phyloP scores from a whole-genome alignment of 768 basidiomycete genomes.

The Leccinum fibrillosum region DNA sequence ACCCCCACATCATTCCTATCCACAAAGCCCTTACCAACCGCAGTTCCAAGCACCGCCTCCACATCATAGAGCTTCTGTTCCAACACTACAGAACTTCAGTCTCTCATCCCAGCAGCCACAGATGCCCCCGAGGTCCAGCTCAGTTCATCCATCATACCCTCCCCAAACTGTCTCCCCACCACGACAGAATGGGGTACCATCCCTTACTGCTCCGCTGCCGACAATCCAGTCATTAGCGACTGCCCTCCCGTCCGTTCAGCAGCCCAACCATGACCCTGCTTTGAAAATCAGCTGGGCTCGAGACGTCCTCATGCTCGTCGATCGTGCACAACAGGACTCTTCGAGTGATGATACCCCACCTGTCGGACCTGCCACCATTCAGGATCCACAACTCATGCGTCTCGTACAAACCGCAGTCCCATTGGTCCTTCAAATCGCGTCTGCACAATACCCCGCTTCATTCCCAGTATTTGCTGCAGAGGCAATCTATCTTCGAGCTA shows the following conservation, averaged over 20 bases:
- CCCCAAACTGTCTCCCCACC: slow-evolving; percentile 25
- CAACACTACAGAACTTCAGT: slow-evolving; percentile 18
- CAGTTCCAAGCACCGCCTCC: slow-evolving; percentile 20
- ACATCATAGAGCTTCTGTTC: slow-evolving; percentile 23
- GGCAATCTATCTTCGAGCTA: slow-evolving; percentile 73
- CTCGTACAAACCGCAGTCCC: slow-evolving; percentile 66
- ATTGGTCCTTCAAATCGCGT: slow-evolving; percentile 56
- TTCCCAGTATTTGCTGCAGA: slow-evolving; percentile 54
- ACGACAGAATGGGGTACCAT: slow-evolving; percentile 32
- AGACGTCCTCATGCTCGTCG: slow-evolving; percentile 79
- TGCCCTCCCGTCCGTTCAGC: slow-evolving; percentile 49
- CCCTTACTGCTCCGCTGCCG: slow-evolving; percentile 68
- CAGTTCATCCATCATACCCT: slow-evolving; percentile 16
- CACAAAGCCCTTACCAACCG: slow-evolving; percentile 19
- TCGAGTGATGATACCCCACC: slow-evolving; percentile 39
- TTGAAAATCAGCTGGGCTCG: slow-evolving; percentile 75
- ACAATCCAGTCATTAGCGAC: slow-evolving; percentile 56
- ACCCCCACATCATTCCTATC: slow-evolving; percentile 16
- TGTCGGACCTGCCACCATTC: slow-evolving; percentile 50
- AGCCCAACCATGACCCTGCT: slow-evolving; percentile 52
- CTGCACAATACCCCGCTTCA: slow-evolving; percentile 32
- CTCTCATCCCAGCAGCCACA: slow-evolving; percentile 24
- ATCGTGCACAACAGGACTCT: slow-evolving; percentile 43
- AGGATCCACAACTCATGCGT: slow-evolving; percentile 55
- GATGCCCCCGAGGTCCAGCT: slow-evolving; percentile 18